A percentile compares a stretch with the other conserved stretches of the same genome.
These are phyloP conservation scores for Monilinia fructigena DNA, from an alignment of 2,329 filamentous ascomycete species.

Conservation along the genomic window DNA sequence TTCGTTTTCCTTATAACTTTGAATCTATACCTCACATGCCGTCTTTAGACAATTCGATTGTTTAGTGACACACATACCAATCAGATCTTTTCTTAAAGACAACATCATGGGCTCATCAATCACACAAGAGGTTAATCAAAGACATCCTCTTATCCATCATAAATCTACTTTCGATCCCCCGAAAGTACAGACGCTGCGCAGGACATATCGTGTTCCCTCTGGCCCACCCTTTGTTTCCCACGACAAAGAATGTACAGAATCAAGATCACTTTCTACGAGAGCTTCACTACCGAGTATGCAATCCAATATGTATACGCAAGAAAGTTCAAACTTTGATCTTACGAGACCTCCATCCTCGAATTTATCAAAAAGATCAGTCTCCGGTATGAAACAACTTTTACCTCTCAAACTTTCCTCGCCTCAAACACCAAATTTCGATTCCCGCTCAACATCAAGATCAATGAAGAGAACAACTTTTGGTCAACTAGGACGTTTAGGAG, in stretches of 20 bases:
- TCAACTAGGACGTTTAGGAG: conserved; percentile 8
- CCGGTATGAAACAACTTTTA: conserved; percentile 34
- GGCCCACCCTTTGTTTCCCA: conserved; percentile 19
- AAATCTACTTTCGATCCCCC: conserved; percentile 17
- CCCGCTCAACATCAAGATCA: conserved; percentile 16
- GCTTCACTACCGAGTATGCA: conserved; percentile 23
- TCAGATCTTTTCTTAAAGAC: conserved; percentile 11
- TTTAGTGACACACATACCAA: conserved; percentile 6
- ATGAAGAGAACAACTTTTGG: conserved; percentile 21
- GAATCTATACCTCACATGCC: neutral
- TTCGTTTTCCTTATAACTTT: conserved; percentile 18
- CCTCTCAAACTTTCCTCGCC: conserved; percentile 32
- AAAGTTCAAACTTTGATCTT: neutral
- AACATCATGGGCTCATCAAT: conserved; percentile 17
- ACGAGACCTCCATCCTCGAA: conserved; percentile 19
- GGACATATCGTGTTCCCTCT: conserved; percentile 25
- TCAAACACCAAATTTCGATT: conserved; percentile 18
- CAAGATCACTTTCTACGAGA: conserved; percentile 15
- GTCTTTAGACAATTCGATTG: conserved; percentile 4
- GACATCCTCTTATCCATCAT: conserved; percentile 22
- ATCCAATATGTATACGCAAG: conserved; percentile 23
- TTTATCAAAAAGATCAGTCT: conserved; percentile 30
- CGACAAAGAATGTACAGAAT: conserved; percentile 17
- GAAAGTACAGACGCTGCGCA: conserved; percentile 23
- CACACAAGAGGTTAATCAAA: conserved; percentile 10